Base-by-base conservation (phyloP, 1,139 yeast genomes). In the Eremothecium gossypii region DNA sequence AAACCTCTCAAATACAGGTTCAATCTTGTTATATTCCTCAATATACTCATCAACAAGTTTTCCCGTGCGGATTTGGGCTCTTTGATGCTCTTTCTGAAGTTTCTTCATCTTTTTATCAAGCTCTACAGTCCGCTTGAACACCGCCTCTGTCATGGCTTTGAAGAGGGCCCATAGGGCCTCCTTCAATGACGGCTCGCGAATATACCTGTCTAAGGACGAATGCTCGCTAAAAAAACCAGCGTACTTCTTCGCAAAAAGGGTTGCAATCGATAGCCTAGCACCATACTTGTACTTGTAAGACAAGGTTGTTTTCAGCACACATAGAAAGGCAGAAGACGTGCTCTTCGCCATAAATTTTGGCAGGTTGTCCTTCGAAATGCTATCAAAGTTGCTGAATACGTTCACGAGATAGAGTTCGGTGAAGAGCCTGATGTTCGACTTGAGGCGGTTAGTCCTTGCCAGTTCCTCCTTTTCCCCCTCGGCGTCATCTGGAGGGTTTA, bases 351-450 rank as follows among this genome's bases (percentile, higher is more conserved):
- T 54, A 59, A 66, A 70, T 7, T 52, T 33, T 1, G 79, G 79
- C 1, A 72, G 49, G 3, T 60, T 65, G 9, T 51, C 58, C 14
- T 58, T 62, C 1, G 64, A 55, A 44, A 48, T 46, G 47, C 71
- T 73, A 30, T 65, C 64, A 14, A 70, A 50, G 3, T 65, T 59
- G 12, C 71, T 60, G 45, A 79, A 72, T 0, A 83, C 59, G 0
- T 86, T 89, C n/a, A 72, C 73, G 2, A 77, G 53, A 54, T 76
- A 70, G 38, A 84, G 68, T 56, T 86, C 95, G 31, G 76, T 71
- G 11, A 82, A 54, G 1, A 84, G 52, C 30, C 79, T 68, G 4
- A 83, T 49, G 28, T 79, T 64, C 17, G 68, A 66, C 51, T 74
- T 74, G 47, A 78, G 77, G 36, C 69, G 69, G 5, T 63, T 52